Evolutionary conservation across 2,329 filamentous ascomycete genomes (phyloP), one percentile per base, ranked within the genome.

Genomic region (Ophiocordyceps camponoti-leonardi): DNA sequence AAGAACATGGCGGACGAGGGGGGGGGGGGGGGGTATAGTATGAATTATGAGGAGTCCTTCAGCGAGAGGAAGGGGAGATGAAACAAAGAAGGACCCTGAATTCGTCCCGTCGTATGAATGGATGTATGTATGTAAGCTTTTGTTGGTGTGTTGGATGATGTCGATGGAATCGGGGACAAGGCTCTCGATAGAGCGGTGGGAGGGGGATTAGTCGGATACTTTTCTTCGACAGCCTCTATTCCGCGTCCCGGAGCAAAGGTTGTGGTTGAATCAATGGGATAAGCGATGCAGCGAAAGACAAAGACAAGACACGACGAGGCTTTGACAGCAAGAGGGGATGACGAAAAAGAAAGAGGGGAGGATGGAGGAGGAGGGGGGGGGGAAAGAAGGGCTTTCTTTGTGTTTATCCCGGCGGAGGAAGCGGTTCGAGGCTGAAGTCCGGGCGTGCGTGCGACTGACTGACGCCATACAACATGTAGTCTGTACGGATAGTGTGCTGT

Each of bases 1-100:
- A 79, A 67, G 64, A 75, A 78, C 75, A 78, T 78, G 41, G 14
- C 20, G 41, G 7, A 26, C 41, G 6, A 14, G 13, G 13, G 22
- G 31, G 6, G 4, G 10, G 6, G 22, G 11, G 4, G 2, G 16
- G 13, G 11, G 6, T n/a, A n/a, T n/a, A n/a, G n/a, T n/a, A n/a
- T n/a, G 6, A 7, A 20, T 4, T 11, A n/a, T 19, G 19, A 6
- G 39, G 12, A 19, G 10, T 8, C 20, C 19, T 23, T 41, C 4
- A 12, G 2, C 10, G 8, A 23, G 39, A 23, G 12, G 20, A 14
- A 13, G 19, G 39, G 19, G 20, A 16, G 19, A 18, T 16, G 14
- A 16, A 18, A 16, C 13, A 18, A 35, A 18, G n/a, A 18, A 35
- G 33, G n/a, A 18, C 26, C 26, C 26, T 28, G 26, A 28, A 28